Conservation (phyloP, 73 alveolate species). For the Tetrahymena malaccensis region DNA sequence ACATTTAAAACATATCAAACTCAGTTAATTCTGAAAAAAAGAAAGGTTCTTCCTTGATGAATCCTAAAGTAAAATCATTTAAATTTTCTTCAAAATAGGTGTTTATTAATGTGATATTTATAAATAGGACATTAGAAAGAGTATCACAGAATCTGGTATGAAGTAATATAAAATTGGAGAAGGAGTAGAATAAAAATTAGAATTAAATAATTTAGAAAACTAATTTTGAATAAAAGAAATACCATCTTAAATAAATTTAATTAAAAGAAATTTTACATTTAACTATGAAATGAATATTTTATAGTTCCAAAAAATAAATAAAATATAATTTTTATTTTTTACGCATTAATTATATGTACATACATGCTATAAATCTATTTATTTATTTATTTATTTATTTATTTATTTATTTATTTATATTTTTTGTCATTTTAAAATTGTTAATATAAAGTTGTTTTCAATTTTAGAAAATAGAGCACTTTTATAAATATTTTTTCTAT, state of each 20-base stretch:
- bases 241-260: neutral
- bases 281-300: neutral
- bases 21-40: neutral
- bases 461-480: too few species aligned
- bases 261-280: neutral
- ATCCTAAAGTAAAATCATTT: neutral
- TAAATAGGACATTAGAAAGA: neutral
- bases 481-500: too few species aligned
- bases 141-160: neutral
- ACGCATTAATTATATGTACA: neutral
- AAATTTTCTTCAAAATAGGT: neutral
- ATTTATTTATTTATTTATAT: too few species aligned
- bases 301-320: neutral
- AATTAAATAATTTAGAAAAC: neutral
- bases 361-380: neutral
- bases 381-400: too few species aligned
- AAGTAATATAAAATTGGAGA: neutral
- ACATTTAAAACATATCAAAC: neutral
- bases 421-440: too few species aligned
- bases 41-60: neutral
- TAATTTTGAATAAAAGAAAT: neutral
- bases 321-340: too few species aligned
- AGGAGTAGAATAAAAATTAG: neutral
- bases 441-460: too few species aligned
- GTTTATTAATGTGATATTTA: neutral